Base-by-base conservation (phyloP, 2,329 filamentous ascomycete genomes). In the Myriosclerotinia duriaeana region DNA sequence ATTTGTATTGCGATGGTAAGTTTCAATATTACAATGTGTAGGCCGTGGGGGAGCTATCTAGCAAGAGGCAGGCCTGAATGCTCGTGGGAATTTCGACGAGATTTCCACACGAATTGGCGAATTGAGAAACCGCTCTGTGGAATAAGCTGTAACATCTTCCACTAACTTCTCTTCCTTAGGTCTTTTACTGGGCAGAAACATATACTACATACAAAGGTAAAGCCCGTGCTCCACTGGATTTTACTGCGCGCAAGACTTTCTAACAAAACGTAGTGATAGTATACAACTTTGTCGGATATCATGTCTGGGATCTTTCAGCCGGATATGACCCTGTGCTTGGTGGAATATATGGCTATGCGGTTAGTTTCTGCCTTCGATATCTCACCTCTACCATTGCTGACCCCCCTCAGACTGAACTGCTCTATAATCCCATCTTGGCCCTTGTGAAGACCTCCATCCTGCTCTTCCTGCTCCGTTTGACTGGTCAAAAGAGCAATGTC, bases 371-470 rank as follows among this genome's bases (percentile, higher is more conserved):
- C 6, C n/a, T 3, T 11, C 5, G n/a, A 48, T 36, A 11, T 40
- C 14, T 53, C 9, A 38, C 34, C 11, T 26, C 11, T 17, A 11
- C 15, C 17, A 26, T 40, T 38, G 34, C 44, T 62, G n/a, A 62
- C 52, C 12, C 7, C 5, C 5, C 15, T 15, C 15, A 62, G 59
- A 62, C 46, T 11, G 59, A 62, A 62, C 22, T 62, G 3, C 20
- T 62, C 15, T 82, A 82, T 73, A 82, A 81, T 62, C 80, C 80
- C 0, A 79, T 82, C 54, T 71, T 82, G 2, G 79, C 79, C 5
- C 74, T 82, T 12, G 77, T 81, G 66, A 82, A 82, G 71, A 76
- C 77, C 2, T 82, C 80, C 0, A 74, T 81, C 22, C 75, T 82
- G 5, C 68, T 82, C n/a, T 81, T 82, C 67, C 75, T 82, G n/a